Conservation (phyloP, 768 basidiomycete species). For the Xerocomellus intermedius region DNA sequence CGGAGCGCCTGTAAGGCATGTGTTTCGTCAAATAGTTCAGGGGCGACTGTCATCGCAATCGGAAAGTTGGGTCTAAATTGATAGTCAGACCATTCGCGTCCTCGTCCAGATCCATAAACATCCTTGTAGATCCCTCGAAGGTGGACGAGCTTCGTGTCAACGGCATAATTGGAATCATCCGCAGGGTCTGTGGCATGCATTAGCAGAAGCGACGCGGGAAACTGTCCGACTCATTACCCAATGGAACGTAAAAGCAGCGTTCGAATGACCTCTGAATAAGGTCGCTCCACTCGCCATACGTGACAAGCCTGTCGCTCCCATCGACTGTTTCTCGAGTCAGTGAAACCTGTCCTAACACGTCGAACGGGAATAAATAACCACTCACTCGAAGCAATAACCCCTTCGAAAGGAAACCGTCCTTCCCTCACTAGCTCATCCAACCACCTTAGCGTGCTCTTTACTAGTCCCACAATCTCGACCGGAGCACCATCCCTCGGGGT, state of each 20-base stretch:
- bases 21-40: slow-evolving; percentile 82
- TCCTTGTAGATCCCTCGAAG: slow-evolving; percentile 98
- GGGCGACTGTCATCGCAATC: slow-evolving; percentile 95
- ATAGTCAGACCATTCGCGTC: slow-evolving; percentile 95
- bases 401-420: slow-evolving; percentile 85
- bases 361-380: slow-evolving; percentile 1
- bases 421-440: slow-evolving; percentile 60
- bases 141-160: slow-evolving; percentile 72
- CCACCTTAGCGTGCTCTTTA: slow-evolving; percentile 94
- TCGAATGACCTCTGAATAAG: slow-evolving; percentile 88
- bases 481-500: slow-evolving; percentile 96
- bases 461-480: slow-evolving; percentile 89
- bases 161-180: slow-evolving; percentile 67
- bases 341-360: not conserved
- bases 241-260: slow-evolving; percentile 84
- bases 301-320: slow-evolving; percentile 65
- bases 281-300: slow-evolving; percentile 88
- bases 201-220: not conserved
- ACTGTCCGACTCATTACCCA: slow-evolving; percentile 42
- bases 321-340: slow-evolving; percentile 48
- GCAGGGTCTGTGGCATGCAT: slow-evolving; percentile 50
- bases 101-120: slow-evolving; percentile 84
- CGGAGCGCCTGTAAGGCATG: slow-evolving; percentile 79
- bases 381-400: slow-evolving; percentile 79
- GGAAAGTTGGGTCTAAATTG: slow-evolving; percentile 93